These are phyloP conservation scores for Pythium coloratum DNA, from an alignment of 352 stramenopile genomes.

Conservation along the genomic window DNA sequence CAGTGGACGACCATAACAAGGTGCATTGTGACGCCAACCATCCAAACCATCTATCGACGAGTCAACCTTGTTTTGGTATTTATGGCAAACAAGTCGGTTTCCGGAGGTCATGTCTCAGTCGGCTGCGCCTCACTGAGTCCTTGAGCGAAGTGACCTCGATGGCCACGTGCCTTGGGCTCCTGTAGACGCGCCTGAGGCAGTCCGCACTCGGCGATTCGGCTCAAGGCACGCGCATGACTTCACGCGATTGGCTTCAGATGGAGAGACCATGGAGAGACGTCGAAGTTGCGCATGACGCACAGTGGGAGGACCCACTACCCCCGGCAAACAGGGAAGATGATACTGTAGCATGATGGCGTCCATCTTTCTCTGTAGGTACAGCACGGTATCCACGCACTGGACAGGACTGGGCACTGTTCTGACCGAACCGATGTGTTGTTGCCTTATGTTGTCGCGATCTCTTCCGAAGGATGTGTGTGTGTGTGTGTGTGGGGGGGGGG, in stretches of 20 bases:
- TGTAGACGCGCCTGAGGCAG: neutral
- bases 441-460: neutral
- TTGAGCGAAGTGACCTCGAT: neutral
- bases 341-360: neutral
- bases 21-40: neutral
- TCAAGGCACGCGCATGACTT: constrained; percentile 7
- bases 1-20: neutral
- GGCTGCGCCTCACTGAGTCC: neutral
- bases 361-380: neutral
- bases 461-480: neutral
- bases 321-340: neutral
- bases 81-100: neutral
- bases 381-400: too few relatives aligned
- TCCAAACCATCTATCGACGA: constrained; percentile 1
- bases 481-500: neutral
- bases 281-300: neutral
- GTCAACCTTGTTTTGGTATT: constrained; percentile 7
- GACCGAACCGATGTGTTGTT: neutral
- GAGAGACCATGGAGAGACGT: neutral
- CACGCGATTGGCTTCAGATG: neutral
- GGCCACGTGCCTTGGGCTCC: constrained; percentile 27
- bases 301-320: neutral
- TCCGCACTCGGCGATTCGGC: constrained; percentile 8
- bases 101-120: constrained; percentile 4
- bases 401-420: too few relatives aligned